phyloP scores from a whole-genome alignment of 495 filamentous ascomycete genomes.

The Gamarada debralockiae region DNA sequence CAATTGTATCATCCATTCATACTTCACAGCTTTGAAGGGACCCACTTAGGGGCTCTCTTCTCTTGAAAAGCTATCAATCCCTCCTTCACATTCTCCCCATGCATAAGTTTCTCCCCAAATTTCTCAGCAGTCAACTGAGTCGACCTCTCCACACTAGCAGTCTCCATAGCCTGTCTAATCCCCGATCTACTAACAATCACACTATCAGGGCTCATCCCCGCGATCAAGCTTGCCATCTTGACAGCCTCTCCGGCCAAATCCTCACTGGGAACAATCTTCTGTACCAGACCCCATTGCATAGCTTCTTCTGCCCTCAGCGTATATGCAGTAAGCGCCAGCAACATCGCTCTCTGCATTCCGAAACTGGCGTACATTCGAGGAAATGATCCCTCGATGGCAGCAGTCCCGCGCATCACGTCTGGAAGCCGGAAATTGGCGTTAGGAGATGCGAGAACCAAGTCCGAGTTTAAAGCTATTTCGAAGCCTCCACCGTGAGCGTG shows the following conservation, averaged over 20 bases:
- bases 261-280: slow-evolving; percentile 44
- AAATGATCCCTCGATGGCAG: slow-evolving; percentile 53
- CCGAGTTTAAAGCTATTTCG: slow-evolving; percentile 55
- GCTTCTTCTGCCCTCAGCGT: slow-evolving; percentile 47
- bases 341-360: slow-evolving; percentile 54
- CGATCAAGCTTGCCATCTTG: slow-evolving; percentile 36
- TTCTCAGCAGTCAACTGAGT: slow-evolving; percentile 19
- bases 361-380: slow-evolving; percentile 51
- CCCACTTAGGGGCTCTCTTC: slow-evolving; percentile 3
- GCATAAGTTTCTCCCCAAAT: slow-evolving; percentile 21
- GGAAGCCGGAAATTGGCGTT: slow-evolving; percentile 51
- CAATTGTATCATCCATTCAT: no score
- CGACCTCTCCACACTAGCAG: slow-evolving; percentile 21
- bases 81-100: slow-evolving; percentile 23
- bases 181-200: slow-evolving; percentile 42
- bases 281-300: slow-evolving; percentile 58
- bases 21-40: neutral
- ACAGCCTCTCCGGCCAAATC: slow-evolving; percentile 34
- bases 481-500: slow-evolving; percentile 48
- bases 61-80: slow-evolving; percentile 24
- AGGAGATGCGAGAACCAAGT: slow-evolving; percentile 53
- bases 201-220: slow-evolving; percentile 55
- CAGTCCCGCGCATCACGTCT: slow-evolving; percentile 57
- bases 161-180: slow-evolving; percentile 26
- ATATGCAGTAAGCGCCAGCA: slow-evolving; percentile 55